Base-by-base conservation (phyloP, 2,329 filamentous ascomycete genomes). In the Botrytis elliptica region DNA sequence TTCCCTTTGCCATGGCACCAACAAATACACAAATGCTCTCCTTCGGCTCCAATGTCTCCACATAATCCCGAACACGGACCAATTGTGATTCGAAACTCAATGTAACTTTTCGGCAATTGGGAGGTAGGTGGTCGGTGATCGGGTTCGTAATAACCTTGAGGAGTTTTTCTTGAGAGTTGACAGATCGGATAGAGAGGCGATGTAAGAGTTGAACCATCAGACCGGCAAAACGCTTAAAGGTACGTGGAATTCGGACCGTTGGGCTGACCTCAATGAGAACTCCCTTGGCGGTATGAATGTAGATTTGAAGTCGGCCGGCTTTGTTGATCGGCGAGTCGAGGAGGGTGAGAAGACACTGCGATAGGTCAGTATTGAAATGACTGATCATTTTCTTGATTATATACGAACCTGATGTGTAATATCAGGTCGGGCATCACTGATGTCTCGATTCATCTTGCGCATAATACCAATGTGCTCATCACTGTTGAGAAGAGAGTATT, bases 321-420 rank as follows among this genome's bases (percentile, higher is more conserved):
- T 99, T 99, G 88, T 99, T 99, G 88, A 98, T 92, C 66, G 96
- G 96, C 33, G 96, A 99, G 83, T 99, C 96, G 80, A 99, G 91
- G 46, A 99, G 90, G 66, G 96, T 99, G 79, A 99, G 91, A 69
- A 99, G 90, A 83, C 96, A 99, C 96, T 99, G 84, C 57, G 72
- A 46, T 42, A 72, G 71, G 73, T 80, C 62, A 74, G 78, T 79
- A 72, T 78, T 25, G 63, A 59, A 42, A 42, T 57, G 66, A 69
- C 49, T 25, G n/a, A 74, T 73, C 74, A 73, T 71, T 75, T 79
- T 77, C 75, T 76, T 66, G 36, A 76, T 76, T 72, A 71, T 59
- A 72, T 72, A 77, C 89, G 81, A 86, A 98, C 95, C 93, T 98
- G 96, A 83, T 99, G 96, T 64, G 96, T 97, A 81, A 99, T 99